Evolutionary conservation across 1,139 yeast genomes (phyloP), one percentile per base, ranked within the genome.

Genomic region (Nakaseomyces kungkrabaensis): DNA sequence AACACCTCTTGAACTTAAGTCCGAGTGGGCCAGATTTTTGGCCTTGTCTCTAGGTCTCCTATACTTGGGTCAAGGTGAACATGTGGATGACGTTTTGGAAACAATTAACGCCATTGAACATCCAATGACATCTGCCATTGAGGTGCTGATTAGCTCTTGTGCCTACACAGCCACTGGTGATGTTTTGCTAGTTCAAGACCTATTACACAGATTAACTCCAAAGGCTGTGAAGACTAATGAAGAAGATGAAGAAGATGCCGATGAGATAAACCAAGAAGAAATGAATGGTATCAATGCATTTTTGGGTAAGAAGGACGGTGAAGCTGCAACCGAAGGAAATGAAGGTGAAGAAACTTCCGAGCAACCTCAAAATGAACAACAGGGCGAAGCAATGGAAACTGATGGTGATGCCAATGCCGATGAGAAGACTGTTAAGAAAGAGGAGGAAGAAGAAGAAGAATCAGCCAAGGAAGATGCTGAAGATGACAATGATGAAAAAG

Each of bases 151-250:
- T 33, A 89, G 86, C 56, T 85, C 90, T 50, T 87, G 97, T 72
- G 95, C 97, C 6, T 90, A 85, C 70, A 95, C 97, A 17, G 99
- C 98, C 56, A 88, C 97, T 43, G 99, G 98, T 60, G 94, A 94
- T 66, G 99, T 94, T 41, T 77, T 94, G 57, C 95, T 90, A 71
- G 86, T 94, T 55, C 99, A 94, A 72, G 81, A 88, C 37, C 75
- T 94, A 62, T 77, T 92, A 60, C 95, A 88, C 62, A 87, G 89
- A 77, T 81, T 96, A 62, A 84, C 95, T 4, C 80, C 84, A 44
- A 76, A 75, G 52, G 76, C 74, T 37, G 70, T 71, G 45, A 70
- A 70, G 42, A 70, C 70, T 1, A 72, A 71, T 43, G 69, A 71
- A 22, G 75, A 71, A 24, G 73, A 72, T 4, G 74, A 70, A 6